Conservation (phyloP, 345 rosid genomes). For the Murraya paniculata region DNA sequence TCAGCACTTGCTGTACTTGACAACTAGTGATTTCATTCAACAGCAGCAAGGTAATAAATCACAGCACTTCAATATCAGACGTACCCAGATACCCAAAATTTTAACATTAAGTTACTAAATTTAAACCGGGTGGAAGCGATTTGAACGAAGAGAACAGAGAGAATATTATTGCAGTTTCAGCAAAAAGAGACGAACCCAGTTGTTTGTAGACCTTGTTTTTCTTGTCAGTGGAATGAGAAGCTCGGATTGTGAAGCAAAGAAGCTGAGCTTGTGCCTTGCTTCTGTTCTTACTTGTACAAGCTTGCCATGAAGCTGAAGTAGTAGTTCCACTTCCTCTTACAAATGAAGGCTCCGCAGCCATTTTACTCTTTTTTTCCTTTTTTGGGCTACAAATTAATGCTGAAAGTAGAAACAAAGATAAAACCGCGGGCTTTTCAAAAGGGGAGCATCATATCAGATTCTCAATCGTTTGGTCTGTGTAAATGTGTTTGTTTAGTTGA, state of each 20-base stretch:
- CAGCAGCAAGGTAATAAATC: not conserved
- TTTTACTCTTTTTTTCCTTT: not conserved
- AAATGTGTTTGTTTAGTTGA: too few relatives aligned
- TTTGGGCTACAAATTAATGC: not conserved
- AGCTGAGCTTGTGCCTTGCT: conserved; percentile 20
- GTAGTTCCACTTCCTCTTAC: conserved; percentile 9
- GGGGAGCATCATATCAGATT: not conserved
- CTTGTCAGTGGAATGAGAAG: conserved; percentile 50
- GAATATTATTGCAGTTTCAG: not conserved
- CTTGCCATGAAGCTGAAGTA: conserved; percentile 24
- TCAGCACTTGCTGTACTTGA: not conserved
- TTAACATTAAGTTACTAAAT: not conserved
- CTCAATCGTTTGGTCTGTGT: too few relatives aligned
- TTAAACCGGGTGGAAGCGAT: not conserved
- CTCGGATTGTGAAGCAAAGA: conserved; percentile 34
- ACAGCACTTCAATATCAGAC: not conserved
- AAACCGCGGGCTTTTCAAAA: not conserved
- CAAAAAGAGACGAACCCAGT: conserved; percentile 40
- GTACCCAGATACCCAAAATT: not conserved
- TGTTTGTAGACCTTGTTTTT: conserved; percentile 51
- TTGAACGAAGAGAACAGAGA: not conserved
- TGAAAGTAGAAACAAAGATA: not conserved
- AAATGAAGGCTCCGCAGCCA: conserved; percentile 45
- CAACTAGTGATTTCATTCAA: not conserved
- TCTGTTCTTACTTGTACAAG: conserved; percentile 10